Base-by-base conservation (phyloP, 768 basidiomycete genomes). In the Trametes meyenii region DNA sequence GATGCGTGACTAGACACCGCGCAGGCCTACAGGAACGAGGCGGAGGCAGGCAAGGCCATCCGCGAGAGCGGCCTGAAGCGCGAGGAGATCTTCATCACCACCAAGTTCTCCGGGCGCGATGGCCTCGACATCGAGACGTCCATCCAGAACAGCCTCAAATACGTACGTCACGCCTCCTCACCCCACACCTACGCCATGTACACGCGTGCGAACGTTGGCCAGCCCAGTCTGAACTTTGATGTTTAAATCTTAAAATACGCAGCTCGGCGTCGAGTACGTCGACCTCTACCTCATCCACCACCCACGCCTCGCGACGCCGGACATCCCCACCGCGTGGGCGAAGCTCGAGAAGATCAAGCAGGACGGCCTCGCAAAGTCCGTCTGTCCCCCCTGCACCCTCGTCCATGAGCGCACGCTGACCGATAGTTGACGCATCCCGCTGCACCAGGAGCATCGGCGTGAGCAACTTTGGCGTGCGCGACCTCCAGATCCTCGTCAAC, bases 211-310 rank as follows among this genome's bases (percentile, higher is more conserved):
- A n/a, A 42, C 40, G 40, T 3, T 42, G 40, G 40, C 13, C 40
- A 12, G 40, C 40, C 14, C 14, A 42, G 13, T 13, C 40, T 13
- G n/a, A 42, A 13, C 14, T 42, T 12, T 13, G 40, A 42, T n/a
- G 11, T 12, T 10, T 29, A 11, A 29, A 35, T 19, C 14, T 19
- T 23, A 23, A n/a, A 21, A 19, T 14, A 54, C 45, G 13, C 64
- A 89, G 88, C 78, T 90, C 21, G 87, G 85, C 0, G 75, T 90
- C 5, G 67, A 77, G 1, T 87, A 86, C 64, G 81, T 90, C 13
- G 88, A 92, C 71, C 71, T 90, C 40, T 91, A 91, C 71, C 81
- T 90, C 43, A 85, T 90, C 49, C 88, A 90, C 70, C 66, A 71
- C 56, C 87, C 87, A 7, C 67, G 75, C 3, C 72, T 84, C 19